Conservation (phyloP, 768 basidiomycete species). For the Hericium rajendrae region DNA sequence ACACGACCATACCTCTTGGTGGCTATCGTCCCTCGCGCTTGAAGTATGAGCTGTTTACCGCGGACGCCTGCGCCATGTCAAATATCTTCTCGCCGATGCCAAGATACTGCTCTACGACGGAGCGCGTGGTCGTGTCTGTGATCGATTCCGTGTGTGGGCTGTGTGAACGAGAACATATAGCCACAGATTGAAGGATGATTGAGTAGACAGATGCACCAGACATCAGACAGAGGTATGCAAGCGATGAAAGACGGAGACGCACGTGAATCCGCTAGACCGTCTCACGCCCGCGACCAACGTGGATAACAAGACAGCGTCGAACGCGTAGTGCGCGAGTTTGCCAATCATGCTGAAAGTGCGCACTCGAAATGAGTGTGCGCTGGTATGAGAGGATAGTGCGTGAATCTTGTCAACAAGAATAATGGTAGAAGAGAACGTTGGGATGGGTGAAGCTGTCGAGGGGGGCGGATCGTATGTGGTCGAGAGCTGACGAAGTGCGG, state of each 20-base stretch:
- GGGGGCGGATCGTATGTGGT: too few species aligned
- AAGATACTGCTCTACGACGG: slow-evolving; percentile 73
- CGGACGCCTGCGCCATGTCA: slow-evolving; percentile 73
- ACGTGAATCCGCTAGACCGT: slow-evolving; percentile 86
- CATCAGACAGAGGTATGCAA: slow-evolving; percentile 1
- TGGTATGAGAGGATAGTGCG: too few species aligned
- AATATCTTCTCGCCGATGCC: slow-evolving; percentile 85
- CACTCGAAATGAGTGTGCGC: too few species aligned
- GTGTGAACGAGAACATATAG: background rate
- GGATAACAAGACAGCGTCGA: slow-evolving; percentile 80
- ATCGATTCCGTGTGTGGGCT: slow-evolving; percentile 64
- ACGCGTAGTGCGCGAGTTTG: slow-evolving; percentile 69
- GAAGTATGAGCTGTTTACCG: slow-evolving; percentile 83
- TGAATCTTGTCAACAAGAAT: too few species aligned
- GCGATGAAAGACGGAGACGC: slow-evolving; percentile 26
- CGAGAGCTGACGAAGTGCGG: too few species aligned
- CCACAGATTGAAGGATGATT: background rate
- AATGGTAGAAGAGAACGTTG: too few species aligned
- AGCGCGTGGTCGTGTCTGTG: slow-evolving; percentile 67
- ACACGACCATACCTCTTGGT: too few species aligned
- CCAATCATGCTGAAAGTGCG: slow-evolving; percentile 38
- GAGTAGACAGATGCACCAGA: background rate
- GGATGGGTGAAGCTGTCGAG: too few species aligned
- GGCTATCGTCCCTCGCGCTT: slow-evolving; percentile 32
- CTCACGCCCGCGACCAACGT: slow-evolving; percentile 87